These are phyloP conservation scores for Symbiodinium pilosum DNA, from an alignment of 73 alveolate species.

Conservation along the genomic window DNA sequence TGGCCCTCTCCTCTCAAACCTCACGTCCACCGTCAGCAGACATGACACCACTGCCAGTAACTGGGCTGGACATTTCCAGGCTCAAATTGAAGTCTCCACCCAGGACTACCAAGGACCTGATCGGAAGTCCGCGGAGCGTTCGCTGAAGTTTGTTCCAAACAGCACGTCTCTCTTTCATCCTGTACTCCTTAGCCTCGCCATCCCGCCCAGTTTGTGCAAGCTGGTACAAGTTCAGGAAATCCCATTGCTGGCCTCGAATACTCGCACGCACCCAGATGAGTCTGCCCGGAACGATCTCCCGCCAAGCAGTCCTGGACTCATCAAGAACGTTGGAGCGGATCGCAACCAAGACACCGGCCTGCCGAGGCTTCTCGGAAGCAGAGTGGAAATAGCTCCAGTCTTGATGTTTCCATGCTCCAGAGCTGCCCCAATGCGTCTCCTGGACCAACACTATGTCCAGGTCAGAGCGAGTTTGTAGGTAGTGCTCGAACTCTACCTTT, in stretches of 20 bases:
- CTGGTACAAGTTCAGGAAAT: neutral
- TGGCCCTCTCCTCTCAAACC: neutral
- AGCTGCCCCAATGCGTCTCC: neutral
- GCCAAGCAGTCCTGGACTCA: neutral
- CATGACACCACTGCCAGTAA: neutral
- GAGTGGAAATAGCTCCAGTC: neutral
- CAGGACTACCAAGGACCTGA: neutral
- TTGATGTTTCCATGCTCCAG: neutral
- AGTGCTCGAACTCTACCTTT: too few relatives aligned
- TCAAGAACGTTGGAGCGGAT: neutral
- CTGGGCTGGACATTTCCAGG: neutral
- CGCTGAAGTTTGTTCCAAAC: neutral
- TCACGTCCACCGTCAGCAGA: neutral
- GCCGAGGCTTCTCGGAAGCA: neutral
- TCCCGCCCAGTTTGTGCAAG: neutral
- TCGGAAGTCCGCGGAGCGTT: neutral
- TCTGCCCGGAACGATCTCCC: neutral
- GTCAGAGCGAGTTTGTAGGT: too few relatives aligned
- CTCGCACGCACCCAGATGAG: neutral
- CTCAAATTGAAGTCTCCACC: neutral
- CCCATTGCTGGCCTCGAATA: neutral
- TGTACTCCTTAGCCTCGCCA: neutral
- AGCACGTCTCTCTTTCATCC: neutral
- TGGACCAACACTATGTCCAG: too few relatives aligned
- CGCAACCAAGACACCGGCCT: neutral